Percentiles rank a stretch among this genome's conserved stretches.
Evolutionary conservation across 441 rosid genomes (phyloP).

Genomic region (Manihot esculenta): DNA sequence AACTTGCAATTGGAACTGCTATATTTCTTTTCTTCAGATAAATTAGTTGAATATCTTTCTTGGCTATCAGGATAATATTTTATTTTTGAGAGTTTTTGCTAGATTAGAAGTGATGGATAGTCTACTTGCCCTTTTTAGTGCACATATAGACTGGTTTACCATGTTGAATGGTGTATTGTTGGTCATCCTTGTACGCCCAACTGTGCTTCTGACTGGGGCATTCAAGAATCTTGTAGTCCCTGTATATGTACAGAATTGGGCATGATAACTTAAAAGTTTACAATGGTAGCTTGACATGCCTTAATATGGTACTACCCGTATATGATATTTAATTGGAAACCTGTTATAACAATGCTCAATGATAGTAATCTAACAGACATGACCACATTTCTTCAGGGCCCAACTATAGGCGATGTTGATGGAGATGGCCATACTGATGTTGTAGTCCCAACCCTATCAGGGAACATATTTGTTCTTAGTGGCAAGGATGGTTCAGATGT

Average conservation of each 20-base stretch:
- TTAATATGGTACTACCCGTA: neutral
- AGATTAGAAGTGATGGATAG: neutral
- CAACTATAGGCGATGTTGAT: conserved; percentile 90
- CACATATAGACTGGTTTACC: neutral
- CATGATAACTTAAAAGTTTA: conserved; percentile 4
- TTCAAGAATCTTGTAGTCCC: neutral
- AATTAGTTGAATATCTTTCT: neutral
- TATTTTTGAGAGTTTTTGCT: neutral
- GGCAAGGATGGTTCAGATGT: conserved; percentile 96
- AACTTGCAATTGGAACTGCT: neutral
- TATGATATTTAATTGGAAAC: neutral
- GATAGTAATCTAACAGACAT: conserved; percentile 25
- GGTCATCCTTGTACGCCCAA: neutral
- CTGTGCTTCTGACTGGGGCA: neutral
- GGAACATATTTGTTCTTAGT: conserved; percentile 88
- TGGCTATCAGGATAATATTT: neutral
- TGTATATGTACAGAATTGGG: neutral
- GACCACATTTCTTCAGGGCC: conserved; percentile 61
- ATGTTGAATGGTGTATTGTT: neutral
- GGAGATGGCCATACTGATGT: conserved; percentile 97
- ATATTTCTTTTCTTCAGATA: too few species aligned
- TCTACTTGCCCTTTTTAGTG: neutral
- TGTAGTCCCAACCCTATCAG: conserved; percentile 92
- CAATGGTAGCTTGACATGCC: neutral
- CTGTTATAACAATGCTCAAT: conserved; percentile 15